Conservation (phyloP, 148 eudicot species). For the Suaeda aralocaspica region DNA sequence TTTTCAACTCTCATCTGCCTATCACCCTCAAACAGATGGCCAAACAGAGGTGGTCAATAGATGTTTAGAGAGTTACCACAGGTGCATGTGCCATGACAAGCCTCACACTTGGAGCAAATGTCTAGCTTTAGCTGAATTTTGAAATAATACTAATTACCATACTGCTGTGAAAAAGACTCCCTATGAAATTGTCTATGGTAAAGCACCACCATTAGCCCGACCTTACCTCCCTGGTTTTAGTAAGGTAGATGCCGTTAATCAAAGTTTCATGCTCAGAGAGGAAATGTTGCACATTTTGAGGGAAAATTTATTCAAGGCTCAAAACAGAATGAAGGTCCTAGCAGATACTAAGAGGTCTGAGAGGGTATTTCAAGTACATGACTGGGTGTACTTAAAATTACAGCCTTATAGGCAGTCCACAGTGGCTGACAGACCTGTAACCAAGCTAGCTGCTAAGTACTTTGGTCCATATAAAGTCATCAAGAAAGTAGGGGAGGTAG, state of each 20-base stretch:
- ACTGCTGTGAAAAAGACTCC: background rate
- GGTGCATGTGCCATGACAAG: background rate
- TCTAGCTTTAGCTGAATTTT: background rate
- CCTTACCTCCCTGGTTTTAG: background rate
- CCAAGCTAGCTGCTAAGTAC: background rate
- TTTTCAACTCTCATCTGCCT: too few relatives aligned
- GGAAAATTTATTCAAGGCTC: background rate
- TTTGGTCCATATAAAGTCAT: background rate
- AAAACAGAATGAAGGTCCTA: background rate
- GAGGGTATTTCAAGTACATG: too few relatives aligned
- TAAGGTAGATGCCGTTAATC: background rate
- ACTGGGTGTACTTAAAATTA: too few relatives aligned
- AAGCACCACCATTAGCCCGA: background rate
- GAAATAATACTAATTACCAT: background rate
- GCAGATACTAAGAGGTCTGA: too few relatives aligned
- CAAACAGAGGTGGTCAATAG: conserved; percentile 4
- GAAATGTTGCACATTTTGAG: too few relatives aligned
- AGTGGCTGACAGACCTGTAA: background rate
- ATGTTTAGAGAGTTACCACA: background rate
- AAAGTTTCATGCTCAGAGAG: too few relatives aligned
- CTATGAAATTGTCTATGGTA: background rate
- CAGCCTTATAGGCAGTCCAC: background rate
- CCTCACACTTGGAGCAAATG: background rate
- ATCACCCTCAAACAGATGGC: background rate
- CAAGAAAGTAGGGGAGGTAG: background rate